These are phyloP conservation scores for Saturnispora gosingensis DNA, from an alignment of 805 yeast genomes.

Conservation along the genomic window DNA sequence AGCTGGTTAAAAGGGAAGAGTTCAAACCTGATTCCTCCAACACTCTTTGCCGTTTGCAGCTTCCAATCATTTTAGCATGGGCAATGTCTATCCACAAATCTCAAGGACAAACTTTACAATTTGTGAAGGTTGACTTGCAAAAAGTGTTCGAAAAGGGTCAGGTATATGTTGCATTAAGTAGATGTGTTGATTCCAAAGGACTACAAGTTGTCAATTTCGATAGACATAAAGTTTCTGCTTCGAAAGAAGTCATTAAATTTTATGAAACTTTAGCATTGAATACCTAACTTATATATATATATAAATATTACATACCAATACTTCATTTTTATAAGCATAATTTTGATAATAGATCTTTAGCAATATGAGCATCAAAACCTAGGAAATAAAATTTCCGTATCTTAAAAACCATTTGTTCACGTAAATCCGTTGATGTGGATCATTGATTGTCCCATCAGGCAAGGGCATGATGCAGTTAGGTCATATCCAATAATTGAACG, in stretches of 20 bases:
- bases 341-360: neutral
- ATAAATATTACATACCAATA: neutral
- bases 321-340: neutral
- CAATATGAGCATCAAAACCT: slow-evolving; percentile 1
- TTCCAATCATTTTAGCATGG: slow-evolving; percentile 72
- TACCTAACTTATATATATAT: neutral
- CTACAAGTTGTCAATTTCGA: slow-evolving; percentile 61
- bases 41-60: slow-evolving; percentile 39
- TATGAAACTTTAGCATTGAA: slow-evolving; percentile 31
- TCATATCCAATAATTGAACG: neutral
- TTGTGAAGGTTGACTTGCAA: slow-evolving; percentile 60
- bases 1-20: slow-evolving; percentile 28
- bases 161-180: slow-evolving; percentile 71
- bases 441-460: slow-evolving; percentile 4
- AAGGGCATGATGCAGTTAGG: neutral
- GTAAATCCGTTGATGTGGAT: slow-evolving; percentile 1
- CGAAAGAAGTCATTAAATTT: slow-evolving; percentile 51
- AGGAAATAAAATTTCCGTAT: neutral
- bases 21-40: slow-evolving; percentile 25
- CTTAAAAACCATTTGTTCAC: neutral
- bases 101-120: slow-evolving; percentile 72
- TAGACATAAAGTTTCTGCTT: slow-evolving; percentile 46
- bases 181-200: slow-evolving; percentile 61
- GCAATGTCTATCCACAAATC: slow-evolving; percentile 79
- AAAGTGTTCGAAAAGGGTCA: slow-evolving; percentile 74